Percentiles rank a stretch among this genome's conserved stretches.
Conservation (phyloP, 176 grass and related monocot genomes). For the Carex pumila region DNA sequence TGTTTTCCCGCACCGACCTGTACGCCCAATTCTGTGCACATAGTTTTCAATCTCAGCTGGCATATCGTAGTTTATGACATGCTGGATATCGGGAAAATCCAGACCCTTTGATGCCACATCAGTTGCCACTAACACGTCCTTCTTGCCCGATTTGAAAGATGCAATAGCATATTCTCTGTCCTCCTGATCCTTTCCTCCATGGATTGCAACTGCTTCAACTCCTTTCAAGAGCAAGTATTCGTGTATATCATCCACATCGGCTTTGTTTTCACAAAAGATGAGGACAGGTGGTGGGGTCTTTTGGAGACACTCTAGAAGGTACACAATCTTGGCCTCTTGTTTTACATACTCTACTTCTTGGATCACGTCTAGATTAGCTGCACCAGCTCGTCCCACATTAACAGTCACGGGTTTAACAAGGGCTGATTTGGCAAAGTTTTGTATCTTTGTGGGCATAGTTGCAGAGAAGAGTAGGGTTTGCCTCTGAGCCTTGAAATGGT, state of each 20-base stretch:
- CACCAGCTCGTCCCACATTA: conserved; percentile 89
- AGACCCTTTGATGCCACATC: conserved; percentile 96
- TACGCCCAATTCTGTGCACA: conserved; percentile 92
- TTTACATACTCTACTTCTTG: conserved; percentile 99
- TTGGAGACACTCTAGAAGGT: conserved; percentile 89
- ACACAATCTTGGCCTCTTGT: conserved; percentile 83
- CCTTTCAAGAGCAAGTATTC: conserved; percentile 96
- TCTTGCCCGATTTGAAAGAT: conserved; percentile 66
- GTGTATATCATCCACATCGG: conserved; percentile 86
- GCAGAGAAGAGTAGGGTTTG: conserved; percentile 94
- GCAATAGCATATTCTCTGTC: conserved; percentile 79
- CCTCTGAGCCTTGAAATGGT: conserved; percentile 90
- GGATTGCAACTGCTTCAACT: conserved; percentile 84
- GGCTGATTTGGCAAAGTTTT: conserved; percentile 77
- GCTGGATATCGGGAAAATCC: conserved; percentile 94
- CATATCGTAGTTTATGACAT: conserved; percentile 98
- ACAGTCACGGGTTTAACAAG: conserved; percentile 81
- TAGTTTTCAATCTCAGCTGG: conserved; percentile 93
- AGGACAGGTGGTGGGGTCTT: conserved; percentile 91
- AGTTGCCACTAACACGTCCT: conserved; percentile 85
- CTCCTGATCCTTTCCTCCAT: conserved; percentile 96
- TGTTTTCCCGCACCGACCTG: conserved; percentile 81
- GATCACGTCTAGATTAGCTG: conserved; percentile 90
- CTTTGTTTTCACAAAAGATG: conserved; percentile 88
- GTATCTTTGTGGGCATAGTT: conserved; percentile 97